Evolutionary conservation across 208 protist genomes (phyloP), one percentile per base, ranked within the genome.

Genomic region (Endotrypanum monterogeii): DNA sequence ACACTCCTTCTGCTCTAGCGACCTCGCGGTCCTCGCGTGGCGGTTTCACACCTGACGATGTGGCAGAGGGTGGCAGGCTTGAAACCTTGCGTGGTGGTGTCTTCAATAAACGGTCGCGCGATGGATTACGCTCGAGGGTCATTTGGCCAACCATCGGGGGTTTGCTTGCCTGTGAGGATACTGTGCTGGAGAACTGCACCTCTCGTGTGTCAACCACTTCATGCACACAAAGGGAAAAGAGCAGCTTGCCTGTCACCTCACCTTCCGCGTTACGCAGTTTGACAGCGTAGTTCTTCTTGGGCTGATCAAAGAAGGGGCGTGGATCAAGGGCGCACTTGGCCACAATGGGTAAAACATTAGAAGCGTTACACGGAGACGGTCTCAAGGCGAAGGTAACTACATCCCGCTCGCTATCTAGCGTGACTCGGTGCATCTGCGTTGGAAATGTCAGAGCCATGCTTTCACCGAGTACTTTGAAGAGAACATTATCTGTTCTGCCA

Each of bases 281-380:
- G 69, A 97, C 91, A n/a, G 90, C 86, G 75, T 97, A 97, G 75
- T 91, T 94, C 69, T 92, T 95, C 52, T 74, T 77, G 9, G 89
- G 84, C 73, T 88, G 88, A 16, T 87, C 89, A 71, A 86, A 67
- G 73, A 88, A 97, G 16, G 86, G 86, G 2, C 61, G 48, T 3
- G 91, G 88, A 62, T 97, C 89, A 0, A 97, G 79, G 5, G 87
- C 89, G 35, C 91, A 89, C 76, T 92, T 91, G 25, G 93, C 91
- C n/a, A 97, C 73, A 14, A 91, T 78, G 20, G 89, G 88, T 14
- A 84, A 56, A 14, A 81, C 67, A 0, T 86, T 79, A 9, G 80
- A 78, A 3, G 70, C 87, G 35, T 66, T 73, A 79, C 85, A 93
- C 66, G 82, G 70, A 8, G 80, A 83, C 9, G 92, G 87, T 28